These are phyloP conservation scores for Mycoemilia scoparia DNA, from an alignment of 192 early-diverging fungal species.

Conservation along the genomic window DNA sequence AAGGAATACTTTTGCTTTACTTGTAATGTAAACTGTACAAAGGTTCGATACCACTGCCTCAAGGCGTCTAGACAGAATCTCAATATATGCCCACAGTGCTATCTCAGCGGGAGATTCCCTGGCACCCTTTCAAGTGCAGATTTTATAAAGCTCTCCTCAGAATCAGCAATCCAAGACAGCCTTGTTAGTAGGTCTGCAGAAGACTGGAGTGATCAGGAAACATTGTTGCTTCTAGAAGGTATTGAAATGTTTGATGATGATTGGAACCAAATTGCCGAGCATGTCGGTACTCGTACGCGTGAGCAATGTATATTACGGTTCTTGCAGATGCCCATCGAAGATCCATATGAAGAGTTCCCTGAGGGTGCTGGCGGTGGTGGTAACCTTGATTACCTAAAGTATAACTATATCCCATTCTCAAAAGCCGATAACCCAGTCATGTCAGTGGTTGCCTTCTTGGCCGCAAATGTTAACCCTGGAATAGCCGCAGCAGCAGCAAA, in stretches of 20 bases:
- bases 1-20: slow-evolving; percentile 52
- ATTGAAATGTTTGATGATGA: slow-evolving; percentile 89
- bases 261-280: slow-evolving; percentile 80
- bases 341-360: slow-evolving; percentile 40
- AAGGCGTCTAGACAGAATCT: slow-evolving; percentile 39
- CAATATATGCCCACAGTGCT: slow-evolving; percentile 78
- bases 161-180: slow-evolving; percentile 4
- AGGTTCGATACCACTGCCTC: slow-evolving; percentile 61
- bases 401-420: slow-evolving; percentile 47
- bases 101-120: slow-evolving; percentile 82
- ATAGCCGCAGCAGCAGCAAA: slow-evolving; percentile 77
- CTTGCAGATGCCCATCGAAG: slow-evolving; percentile 76
- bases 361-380: slow-evolving; percentile 23
- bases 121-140: slow-evolving; percentile 63
- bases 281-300: slow-evolving; percentile 75
- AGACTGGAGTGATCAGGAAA: slow-evolving; percentile 78
- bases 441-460: slow-evolving; percentile 76
- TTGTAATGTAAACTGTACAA: slow-evolving; percentile 68
- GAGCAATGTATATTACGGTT: slow-evolving; percentile 87
- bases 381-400: slow-evolving; percentile 25
- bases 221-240: slow-evolving; percentile 71
- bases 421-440: slow-evolving; percentile 79
- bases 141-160: slow-evolving; percentile 53
- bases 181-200: too few species aligned
- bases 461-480: slow-evolving; percentile 67